Conservation (phyloP, 1,139 yeast genomes). For the Taphrina flavorubra region DNA sequence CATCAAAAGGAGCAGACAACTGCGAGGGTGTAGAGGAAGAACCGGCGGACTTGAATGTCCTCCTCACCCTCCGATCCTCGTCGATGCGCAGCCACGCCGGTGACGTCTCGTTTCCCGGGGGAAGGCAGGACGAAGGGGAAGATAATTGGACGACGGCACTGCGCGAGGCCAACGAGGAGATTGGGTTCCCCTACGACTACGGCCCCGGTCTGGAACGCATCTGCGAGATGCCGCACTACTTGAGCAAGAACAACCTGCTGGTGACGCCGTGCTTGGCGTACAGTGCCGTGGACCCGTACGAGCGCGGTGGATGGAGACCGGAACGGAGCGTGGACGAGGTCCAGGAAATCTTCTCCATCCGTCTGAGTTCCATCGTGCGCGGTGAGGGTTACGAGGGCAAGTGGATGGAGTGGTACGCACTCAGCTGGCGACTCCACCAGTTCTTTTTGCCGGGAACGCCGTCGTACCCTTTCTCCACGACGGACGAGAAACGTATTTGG, state of each 20-base stretch:
- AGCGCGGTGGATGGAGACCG: constrained; percentile 55
- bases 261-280: constrained; percentile 83
- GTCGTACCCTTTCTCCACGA: constrained; percentile 41
- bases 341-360: constrained; percentile 51
- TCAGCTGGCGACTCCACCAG: constrained; percentile 49
- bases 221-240: constrained; percentile 65
- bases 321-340: constrained; percentile 49
- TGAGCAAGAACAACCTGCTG: constrained; percentile 78
- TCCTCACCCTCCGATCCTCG: constrained; percentile 77
- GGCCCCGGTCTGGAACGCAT: constrained; percentile 51
- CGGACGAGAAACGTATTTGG: constrained; percentile 67
- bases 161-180: constrained; percentile 85
- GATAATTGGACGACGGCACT: constrained; percentile 74
- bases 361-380: constrained; percentile 48
- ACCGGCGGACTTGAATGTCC: constrained; percentile 72
- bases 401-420: constrained; percentile 52
- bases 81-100: constrained; percentile 77
- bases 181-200: constrained; percentile 68
- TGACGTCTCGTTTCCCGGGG: constrained; percentile 89
- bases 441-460: constrained; percentile 49
- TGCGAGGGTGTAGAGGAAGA: not conserved
- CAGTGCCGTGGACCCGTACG: constrained; percentile 51
- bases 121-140: constrained; percentile 70
- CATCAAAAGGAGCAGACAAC: not conserved
- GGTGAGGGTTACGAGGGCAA: constrained; percentile 51